Percentiles rank a stretch among this genome's conserved stretches.
Evolutionary conservation across 805 yeast species (phyloP).

Genomic region (Suhomyces faveliae): DNA sequence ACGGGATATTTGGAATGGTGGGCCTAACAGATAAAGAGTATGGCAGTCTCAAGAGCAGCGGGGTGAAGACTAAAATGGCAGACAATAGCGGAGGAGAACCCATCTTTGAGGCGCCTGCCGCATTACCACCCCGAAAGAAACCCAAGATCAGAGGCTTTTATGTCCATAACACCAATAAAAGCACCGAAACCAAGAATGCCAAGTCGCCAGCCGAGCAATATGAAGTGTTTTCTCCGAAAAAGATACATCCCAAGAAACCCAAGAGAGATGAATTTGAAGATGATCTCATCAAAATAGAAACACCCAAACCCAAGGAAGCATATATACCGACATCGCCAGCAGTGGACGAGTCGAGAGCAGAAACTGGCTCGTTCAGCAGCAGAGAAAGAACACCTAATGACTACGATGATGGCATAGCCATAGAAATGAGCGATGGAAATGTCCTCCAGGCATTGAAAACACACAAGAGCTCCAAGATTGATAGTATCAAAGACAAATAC

Average conservation of each 20-base stretch:
- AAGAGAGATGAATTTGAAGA: constrained; percentile 4
- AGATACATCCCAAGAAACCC: neutral
- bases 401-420: constrained; percentile 9
- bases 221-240: neutral
- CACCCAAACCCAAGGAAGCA: neutral
- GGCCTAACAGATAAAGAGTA: neutral
- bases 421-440: constrained; percentile 10
- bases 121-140: neutral
- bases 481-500: constrained; percentile 15
- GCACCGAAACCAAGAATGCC: neutral
- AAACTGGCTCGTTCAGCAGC: neutral
- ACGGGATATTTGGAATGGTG: neutral
- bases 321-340: neutral
- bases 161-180: neutral
- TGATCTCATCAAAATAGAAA: neutral
- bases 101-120: neutral
- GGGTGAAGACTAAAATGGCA: neutral
- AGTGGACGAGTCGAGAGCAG: neutral
- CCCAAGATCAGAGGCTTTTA: neutral
- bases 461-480: constrained; percentile 13
- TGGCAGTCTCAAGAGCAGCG: constrained; percentile 1
- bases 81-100: neutral
- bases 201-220: neutral
- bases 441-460: constrained; percentile 15
- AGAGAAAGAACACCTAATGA: neutral